A percentile compares a stretch with the other conserved stretches of the same genome.
phyloP scores from a whole-genome alignment of 345 rosid genomes.

The Eutrema heterophyllum region DNA sequence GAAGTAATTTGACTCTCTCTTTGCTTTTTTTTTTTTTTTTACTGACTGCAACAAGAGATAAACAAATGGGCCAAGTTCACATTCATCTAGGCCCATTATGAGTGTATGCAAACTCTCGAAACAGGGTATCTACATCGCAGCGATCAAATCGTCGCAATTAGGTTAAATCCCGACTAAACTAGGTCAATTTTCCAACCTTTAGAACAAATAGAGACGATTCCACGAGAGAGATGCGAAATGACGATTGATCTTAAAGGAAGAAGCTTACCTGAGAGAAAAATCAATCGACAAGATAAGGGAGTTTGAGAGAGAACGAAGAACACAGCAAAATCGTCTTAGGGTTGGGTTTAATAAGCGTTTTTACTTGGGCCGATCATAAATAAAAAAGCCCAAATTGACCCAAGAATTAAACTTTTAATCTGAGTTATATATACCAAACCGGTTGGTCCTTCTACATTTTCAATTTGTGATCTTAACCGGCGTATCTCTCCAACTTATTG shows the following conservation, averaged over 20 bases:
- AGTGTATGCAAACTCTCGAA: neutral
- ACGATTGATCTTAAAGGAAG: neutral
- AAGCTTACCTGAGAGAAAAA: conserved; percentile 8
- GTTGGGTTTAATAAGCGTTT: neutral
- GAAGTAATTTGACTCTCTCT: neutral
- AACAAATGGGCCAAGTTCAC: neutral
- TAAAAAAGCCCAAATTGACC: neutral
- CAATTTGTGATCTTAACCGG: conserved; percentile 11
- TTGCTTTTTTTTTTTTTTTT: neutral
- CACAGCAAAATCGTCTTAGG: neutral
- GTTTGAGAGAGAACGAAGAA: neutral
- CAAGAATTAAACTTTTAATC: neutral
- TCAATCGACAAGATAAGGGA: conserved; percentile 10
- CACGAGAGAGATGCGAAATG: neutral
- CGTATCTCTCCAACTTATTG: neutral
- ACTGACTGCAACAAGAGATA: neutral
- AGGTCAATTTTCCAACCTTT: neutral
- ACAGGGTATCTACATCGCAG: neutral
- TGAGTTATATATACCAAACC: neutral
- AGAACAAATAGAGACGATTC: neutral
- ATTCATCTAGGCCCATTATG: neutral
- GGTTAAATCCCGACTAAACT: neutral
- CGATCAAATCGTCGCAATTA: neutral
- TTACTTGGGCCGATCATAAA: neutral
- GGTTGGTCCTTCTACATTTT: neutral